Evolutionary conservation across 139 green algal genomes (phyloP).

Genomic region (Desmodesmus armatus): DNA sequence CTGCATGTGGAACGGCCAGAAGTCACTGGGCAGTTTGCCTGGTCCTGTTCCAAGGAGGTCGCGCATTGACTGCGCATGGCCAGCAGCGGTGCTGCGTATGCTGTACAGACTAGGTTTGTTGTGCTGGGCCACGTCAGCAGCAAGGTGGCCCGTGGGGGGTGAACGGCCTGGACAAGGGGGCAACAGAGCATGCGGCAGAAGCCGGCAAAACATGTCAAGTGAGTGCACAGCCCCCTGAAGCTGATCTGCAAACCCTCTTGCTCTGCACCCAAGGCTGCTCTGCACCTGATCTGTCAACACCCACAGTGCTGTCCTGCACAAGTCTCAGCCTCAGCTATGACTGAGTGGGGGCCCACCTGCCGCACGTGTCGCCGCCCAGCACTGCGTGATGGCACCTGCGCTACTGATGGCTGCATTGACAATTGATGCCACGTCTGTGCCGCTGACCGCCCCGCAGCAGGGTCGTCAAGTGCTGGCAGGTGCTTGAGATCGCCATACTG

Average conservation of each 20-base stretch:
- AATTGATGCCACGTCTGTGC: neutral
- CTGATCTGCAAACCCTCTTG: no score
- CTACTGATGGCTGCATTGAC: constrained; percentile 1
- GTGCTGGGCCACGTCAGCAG: neutral
- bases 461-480: neutral
- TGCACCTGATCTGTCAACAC: no score
- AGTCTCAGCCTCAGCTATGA: no score
- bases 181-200: no score
- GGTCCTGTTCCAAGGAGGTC: neutral
- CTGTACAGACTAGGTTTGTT: neutral
- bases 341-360: no score
- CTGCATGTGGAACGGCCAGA: constrained; percentile 16
- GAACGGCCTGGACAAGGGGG: neutral
- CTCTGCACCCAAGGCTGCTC: no score
- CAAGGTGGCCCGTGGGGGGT: neutral
- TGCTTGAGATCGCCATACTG: constrained; percentile 14
- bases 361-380: neutral
- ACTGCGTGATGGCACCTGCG: neutral
- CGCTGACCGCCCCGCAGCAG: neutral
- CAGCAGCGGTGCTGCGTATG: neutral
- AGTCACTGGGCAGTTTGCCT: neutral
- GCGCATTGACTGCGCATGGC: neutral
- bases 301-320: no score
- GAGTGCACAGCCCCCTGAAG: no score
- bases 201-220: no score